Base-by-base conservation (phyloP, 2,329 filamentous ascomycete species). In the Diplodia sapinea region DNA sequence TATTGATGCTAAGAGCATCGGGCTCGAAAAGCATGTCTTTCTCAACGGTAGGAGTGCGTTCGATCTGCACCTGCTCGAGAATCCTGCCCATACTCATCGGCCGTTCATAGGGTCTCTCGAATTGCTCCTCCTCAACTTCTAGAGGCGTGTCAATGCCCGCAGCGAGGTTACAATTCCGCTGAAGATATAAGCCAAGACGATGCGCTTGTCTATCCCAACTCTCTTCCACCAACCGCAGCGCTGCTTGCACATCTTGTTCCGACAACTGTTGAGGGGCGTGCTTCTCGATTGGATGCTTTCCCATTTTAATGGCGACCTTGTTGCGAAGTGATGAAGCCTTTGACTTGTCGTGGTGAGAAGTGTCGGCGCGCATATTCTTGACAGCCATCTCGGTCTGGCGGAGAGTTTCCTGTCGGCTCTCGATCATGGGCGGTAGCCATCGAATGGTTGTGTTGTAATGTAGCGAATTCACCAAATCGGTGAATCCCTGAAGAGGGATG, bases 401-500 rank as follows among this genome's bases (percentile, higher is more conserved):
- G 68, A 91, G 83, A 3, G 89, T 86, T 71, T 85, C 82, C 29
- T 83, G 81, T 56, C 89, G 84, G 69, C 90, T 88, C 70, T 86
- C 82, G 43, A 85, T 82, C 86, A 91, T 89, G 11, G 79, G 80
- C 6, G 89, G 88, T 40, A 92, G 82, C 71, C 85, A 85, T 15
- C 90, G 75, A 1, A 92, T 76, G 0, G 85, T 86, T 2, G 83
- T 85, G 72, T 92, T 92, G 51, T 84, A 85, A 68, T 89, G 84
- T n/a, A 92, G 78, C 20, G 88, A 85, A 72, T 91, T 89, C 61
- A 92, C 87, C 7, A 91, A 79, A 63, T 89, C 87, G 0, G 88
- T 91, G 70, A 91, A 89, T 1, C 88, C 89, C 70, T 89, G 87
- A n/a, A 91, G 81, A 55, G 88, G 88, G 66, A 91, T 90, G 66